phyloP scores from a whole-genome alignment of 176 grass and related monocot species.

The Tuctoria greenei region DNA sequence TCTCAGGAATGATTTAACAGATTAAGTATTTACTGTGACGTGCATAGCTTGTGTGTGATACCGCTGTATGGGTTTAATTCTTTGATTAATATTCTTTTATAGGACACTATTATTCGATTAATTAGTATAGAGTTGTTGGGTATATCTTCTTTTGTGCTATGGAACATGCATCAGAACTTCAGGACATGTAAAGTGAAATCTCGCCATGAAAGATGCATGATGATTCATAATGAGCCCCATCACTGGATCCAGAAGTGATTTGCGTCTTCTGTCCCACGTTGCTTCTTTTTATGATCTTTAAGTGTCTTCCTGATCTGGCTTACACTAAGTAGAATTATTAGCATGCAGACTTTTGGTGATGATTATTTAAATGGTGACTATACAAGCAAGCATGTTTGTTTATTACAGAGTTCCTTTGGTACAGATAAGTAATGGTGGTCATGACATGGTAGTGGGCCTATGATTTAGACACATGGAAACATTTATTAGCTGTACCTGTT shows the following conservation, averaged over 20 bases:
- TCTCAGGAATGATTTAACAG: neutral
- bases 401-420: slow-evolving; percentile 13
- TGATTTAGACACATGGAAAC: slow-evolving; percentile 41
- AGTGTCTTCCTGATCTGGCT: slow-evolving; percentile 17
- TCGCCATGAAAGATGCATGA: slow-evolving; percentile 20
- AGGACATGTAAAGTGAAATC: neutral
- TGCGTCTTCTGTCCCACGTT: slow-evolving; percentile 8
- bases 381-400: neutral
- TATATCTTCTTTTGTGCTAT: neutral
- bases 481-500: slow-evolving; percentile 46
- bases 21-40: neutral
- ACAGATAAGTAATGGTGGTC: slow-evolving; percentile 23
- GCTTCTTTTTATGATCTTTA: slow-evolving; percentile 12
- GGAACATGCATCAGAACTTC: neutral
- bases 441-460: slow-evolving; percentile 26
- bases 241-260: slow-evolving; percentile 23
- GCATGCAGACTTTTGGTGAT: slow-evolving; percentile 12
- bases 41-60: slow-evolving; percentile 9
- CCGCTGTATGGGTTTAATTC: neutral
- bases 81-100: neutral
- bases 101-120: slow-evolving; percentile 6
- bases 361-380: neutral
- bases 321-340: slow-evolving; percentile 32
- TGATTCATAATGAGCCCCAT: slow-evolving; percentile 17
- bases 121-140: slow-evolving; percentile 18